Base-by-base conservation (phyloP, 495 filamentous ascomycete species). In the Penicillium macrosclerotiorum region DNA sequence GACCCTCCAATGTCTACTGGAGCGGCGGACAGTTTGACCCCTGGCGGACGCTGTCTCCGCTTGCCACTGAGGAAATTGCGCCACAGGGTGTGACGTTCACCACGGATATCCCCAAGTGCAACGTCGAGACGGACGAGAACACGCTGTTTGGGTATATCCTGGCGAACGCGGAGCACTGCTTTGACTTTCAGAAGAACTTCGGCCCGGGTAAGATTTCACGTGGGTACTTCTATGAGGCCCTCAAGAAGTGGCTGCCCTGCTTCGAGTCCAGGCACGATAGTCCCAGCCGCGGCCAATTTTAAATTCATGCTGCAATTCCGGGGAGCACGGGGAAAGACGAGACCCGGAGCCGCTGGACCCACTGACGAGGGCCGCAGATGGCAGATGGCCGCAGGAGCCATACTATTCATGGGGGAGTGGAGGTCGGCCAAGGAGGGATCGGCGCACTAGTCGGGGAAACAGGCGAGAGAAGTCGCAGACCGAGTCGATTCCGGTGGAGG, bases 1-100 rank as follows among this genome's bases (percentile, higher is more conserved):
- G 77, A 17, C 79, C 78, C n/a, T 77, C 79, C 17, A 80, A 82
- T 38, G 64, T 69, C 4, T 80, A 75, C 57, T 81, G 71, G 60
- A 74, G 60, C 24, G 75, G 68, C 11, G 78, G 79, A 1, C 68
- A 80, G 42, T 82, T 73, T 47, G 80, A 82, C 52, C 80, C 80
- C 5, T 84, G 79, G 80, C 65, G 73, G 9, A 73, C 77, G 0
- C 55, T 82, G 12, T 75, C 73, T 1, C 62, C 72, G 1, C 61
- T 81, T 5, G 73, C 71, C 4, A 62, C 47, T 0, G 75, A 80
- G 45, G 22, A 44, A 19, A 69, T 62, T 31, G 71, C 72, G 18
- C 76, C 74, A 3, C 50, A 65, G 6, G 59, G 63, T 1, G 52
- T 69, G 6, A 45, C 32, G 1, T 58, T 66, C 27, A 70, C 69